phyloP scores from a whole-genome alignment of 371 early-diverging fungal genomes.

The Lichtheimia corymbifera region DNA sequence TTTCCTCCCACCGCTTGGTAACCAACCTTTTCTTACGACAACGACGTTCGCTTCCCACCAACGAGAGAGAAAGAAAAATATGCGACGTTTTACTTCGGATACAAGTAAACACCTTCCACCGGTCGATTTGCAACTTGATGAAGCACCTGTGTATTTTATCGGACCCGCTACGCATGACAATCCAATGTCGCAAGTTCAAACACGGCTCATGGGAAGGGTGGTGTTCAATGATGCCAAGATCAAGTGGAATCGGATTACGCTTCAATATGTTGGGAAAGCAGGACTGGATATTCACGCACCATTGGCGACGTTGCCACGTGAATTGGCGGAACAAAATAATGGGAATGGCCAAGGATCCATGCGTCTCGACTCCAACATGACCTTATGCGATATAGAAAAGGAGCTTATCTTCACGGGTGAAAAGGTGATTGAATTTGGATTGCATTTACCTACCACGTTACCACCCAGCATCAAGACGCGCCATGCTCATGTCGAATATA shows the following conservation, averaged over 20 bases:
- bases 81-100: slow-evolving; percentile 7
- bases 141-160: slow-evolving; percentile 42
- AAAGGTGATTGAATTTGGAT: slow-evolving; percentile 41
- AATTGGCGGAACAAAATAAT: slow-evolving; percentile 16
- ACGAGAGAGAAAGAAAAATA: not conserved
- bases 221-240: slow-evolving; percentile 43
- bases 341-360: slow-evolving; percentile 12
- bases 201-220: slow-evolving; percentile 43
- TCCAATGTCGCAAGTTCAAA: slow-evolving; percentile 43
- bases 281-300: slow-evolving; percentile 39
- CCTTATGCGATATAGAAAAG: slow-evolving; percentile 48
- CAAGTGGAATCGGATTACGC: slow-evolving; percentile 51
- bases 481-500: slow-evolving; percentile 46
- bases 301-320: slow-evolving; percentile 12
- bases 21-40: too few relatives aligned
- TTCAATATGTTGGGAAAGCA: slow-evolving; percentile 42
- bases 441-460: slow-evolving; percentile 44
- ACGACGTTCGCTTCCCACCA: too few relatives aligned
- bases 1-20: too few relatives aligned
- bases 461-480: slow-evolving; percentile 36
- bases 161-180: slow-evolving; percentile 48
- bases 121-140: slow-evolving; percentile 24
- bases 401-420: slow-evolving; percentile 50
- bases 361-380: slow-evolving; percentile 30
- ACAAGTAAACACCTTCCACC: slow-evolving; percentile 16